Percentiles rank a stretch among this genome's conserved stretches.
phyloP scores from a whole-genome alignment of 441 rosid genomes.

The Mallotus repandus region DNA sequence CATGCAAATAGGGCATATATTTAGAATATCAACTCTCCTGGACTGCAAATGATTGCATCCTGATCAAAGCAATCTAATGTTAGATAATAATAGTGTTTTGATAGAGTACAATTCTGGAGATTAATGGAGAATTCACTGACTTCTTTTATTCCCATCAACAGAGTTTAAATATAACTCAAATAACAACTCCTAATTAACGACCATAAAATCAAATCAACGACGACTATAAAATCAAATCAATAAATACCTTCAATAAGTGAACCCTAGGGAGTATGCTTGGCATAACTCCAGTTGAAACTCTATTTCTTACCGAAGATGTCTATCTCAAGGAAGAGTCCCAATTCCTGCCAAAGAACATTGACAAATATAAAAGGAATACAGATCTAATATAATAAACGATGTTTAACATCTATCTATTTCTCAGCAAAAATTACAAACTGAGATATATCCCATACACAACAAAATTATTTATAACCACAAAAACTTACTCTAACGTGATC shows the following conservation, averaged over 20 bases:
- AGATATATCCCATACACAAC: slow-evolving; percentile 3
- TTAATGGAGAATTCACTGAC: no score
- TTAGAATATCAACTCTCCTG: no score
- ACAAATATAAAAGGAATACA: slow-evolving; percentile 14
- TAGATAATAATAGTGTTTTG: no score
- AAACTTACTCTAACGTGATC: slow-evolving; percentile 75
- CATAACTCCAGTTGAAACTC: slow-evolving; percentile 64
- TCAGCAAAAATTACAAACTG: slow-evolving; percentile 1
- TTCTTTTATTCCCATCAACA: no score
- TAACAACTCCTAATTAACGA: no score
- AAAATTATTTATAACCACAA: slow-evolving; percentile 15
- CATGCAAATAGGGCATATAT: no score
- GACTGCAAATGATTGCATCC: no score
- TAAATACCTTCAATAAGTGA: slow-evolving; percentile 74
- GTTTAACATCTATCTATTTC: slow-evolving; percentile 10
- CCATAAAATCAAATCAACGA: no score
- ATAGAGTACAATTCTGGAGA: no score
- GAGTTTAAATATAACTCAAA: no score
- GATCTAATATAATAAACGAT: slow-evolving; percentile 16
- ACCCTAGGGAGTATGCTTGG: slow-evolving; percentile 67
- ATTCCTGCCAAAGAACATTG: slow-evolving; percentile 52
- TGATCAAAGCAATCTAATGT: no score
- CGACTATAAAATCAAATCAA: no score
- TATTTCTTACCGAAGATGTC: slow-evolving; percentile 55
- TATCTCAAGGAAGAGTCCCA: slow-evolving; percentile 82